Evolutionary conservation across 257 asterid species (phyloP).

Genomic region (Penstemon newberryi): DNA sequence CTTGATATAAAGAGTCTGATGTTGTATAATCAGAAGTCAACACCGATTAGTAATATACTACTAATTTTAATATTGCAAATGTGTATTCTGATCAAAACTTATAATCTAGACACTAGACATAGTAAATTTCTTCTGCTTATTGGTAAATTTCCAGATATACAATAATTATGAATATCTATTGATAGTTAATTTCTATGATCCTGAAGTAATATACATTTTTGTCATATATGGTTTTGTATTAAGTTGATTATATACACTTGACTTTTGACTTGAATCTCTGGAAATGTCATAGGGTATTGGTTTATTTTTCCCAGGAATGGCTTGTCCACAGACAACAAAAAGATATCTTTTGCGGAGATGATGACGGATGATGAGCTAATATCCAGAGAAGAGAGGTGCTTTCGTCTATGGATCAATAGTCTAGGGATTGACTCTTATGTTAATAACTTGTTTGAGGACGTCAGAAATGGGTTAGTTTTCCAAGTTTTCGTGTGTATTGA

Average conservation of each 20-base stretch:
- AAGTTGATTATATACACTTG: constrained; percentile 8
- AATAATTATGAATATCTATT: background rate
- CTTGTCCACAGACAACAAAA: constrained; percentile 82
- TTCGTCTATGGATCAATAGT: constrained; percentile 96
- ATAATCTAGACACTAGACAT: background rate
- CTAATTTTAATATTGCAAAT: background rate
- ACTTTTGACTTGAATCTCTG: constrained; percentile 17
- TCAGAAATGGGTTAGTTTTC: constrained; percentile 79
- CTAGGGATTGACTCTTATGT: constrained; percentile 77
- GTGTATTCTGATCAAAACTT: constrained; percentile 17
- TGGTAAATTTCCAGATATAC: constrained; percentile 16
- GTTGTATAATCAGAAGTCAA: too few relatives aligned
- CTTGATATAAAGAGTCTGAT: too few relatives aligned
- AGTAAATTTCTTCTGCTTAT: background rate
- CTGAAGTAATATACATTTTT: background rate
- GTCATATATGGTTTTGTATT: background rate
- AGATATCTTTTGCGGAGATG: constrained; percentile 87
- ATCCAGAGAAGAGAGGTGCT: constrained; percentile 99
- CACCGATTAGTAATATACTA: background rate
- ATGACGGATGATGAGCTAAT: constrained; percentile 90
- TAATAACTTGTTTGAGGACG: constrained; percentile 93
- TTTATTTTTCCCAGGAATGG: constrained; percentile 68
- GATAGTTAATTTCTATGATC: constrained; percentile 9
- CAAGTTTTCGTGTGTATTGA: constrained; percentile 15
- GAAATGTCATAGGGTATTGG: constrained; percentile 15